These are phyloP conservation scores for Lentinula aciculospora DNA, from an alignment of 768 basidiomycete species.

Conservation along the genomic window DNA sequence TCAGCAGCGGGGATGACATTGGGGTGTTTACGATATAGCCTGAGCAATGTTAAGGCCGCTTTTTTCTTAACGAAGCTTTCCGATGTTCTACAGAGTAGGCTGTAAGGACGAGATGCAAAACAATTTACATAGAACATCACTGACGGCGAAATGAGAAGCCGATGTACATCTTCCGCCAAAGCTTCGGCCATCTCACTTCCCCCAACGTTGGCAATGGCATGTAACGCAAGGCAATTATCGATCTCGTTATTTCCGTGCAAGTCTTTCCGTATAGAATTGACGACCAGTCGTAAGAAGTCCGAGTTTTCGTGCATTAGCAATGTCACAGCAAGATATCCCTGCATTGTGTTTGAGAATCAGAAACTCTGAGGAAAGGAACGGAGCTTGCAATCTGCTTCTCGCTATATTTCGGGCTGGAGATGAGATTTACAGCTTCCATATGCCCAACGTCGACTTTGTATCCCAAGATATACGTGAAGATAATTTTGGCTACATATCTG, in stretches of 20 bases:
- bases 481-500: conserved; percentile 97
- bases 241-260: conserved; percentile 91
- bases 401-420: conserved; percentile 91
- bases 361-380: conserved; percentile 1
- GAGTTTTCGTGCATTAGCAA: conserved; percentile 99
- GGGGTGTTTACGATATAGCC: conserved; percentile 94
- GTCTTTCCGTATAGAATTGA: conserved; percentile 98
- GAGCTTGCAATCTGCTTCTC: conserved; percentile 94
- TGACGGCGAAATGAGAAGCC: conserved; percentile 91
- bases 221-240: conserved; percentile 92
- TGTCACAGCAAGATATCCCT: conserved; percentile 98
- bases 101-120: conserved; percentile 7
- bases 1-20: conserved; percentile 90
- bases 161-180: conserved; percentile 88
- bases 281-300: conserved; percentile 91
- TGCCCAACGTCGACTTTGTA: conserved; percentile 99
- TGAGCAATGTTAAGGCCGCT: conserved; percentile 87
- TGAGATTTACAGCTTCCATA: conserved; percentile 98
- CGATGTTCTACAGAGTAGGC: conserved; percentile 62
- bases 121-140: conserved; percentile 15
- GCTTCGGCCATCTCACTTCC: conserved; percentile 99
- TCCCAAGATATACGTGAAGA: conserved; percentile 98
- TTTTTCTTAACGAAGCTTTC: conserved; percentile 97
- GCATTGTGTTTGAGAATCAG: conserved; percentile 8
- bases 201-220: conserved; percentile 97